Base-by-base conservation (phyloP, 2,329 filamentous ascomycete species). In the Cryphonectria japonica region DNA sequence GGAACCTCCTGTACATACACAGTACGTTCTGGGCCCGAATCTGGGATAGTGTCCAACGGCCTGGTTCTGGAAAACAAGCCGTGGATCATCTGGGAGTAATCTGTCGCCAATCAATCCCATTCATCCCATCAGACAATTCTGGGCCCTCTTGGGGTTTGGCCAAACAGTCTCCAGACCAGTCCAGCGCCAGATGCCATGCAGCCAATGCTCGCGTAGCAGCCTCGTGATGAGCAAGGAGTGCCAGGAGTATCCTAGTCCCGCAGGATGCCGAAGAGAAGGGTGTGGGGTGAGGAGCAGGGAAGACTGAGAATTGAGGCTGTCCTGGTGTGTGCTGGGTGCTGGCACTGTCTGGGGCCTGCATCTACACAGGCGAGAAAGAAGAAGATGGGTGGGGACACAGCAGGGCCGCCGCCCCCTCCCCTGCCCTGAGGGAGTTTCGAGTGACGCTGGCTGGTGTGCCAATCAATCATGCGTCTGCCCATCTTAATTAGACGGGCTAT, bases 401-500 rank as follows among this genome's bases (percentile, higher is more conserved):
- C 64, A 59, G 26, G 52, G 57, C 26, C 34, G 6, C 19, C 1
- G 16, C 43, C 43, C 43, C n/a, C 19, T 9, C 66, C 69, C 66
- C 61, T 54, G 46, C 64, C 52, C 52, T 64, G 71, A 62, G 52
- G 68, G 69, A 65, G 71, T 71, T 72, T 72, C 66, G 71, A 71
- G 63, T 71, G 63, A 65, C 41, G 66, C 66, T 72, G 34, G 61
- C 26, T 66, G 67, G 69, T 69, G 69, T 68, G 69, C 69, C 67
- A 72, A 72, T 71, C 71, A 68, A 66, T 72, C 69, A 72, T 69
- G 71, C 69, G 43, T 61, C 39, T 29, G 66, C 43, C 57, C 71
- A 72, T 72, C 71, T 64, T 71, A 69, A 72, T 72, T 72, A 71
- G 71, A 71, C 69, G 71, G 71, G 57, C 65, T 72, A 59, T 67